Conservation (phyloP, 176 grass and related monocot species). For the Alloteropsis semialata region DNA sequence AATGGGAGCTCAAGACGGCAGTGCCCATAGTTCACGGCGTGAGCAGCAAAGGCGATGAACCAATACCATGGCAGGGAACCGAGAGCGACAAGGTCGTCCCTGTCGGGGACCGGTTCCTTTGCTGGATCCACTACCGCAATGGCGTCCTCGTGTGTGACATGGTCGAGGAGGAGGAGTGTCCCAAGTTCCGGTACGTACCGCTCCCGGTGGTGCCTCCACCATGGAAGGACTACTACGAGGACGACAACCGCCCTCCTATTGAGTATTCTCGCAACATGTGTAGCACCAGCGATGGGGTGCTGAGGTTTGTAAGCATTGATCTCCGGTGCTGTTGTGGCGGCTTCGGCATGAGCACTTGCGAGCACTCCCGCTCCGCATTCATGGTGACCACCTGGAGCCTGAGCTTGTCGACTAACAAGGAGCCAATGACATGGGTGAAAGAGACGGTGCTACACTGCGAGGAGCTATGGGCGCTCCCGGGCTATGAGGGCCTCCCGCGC, state of each 20-base stretch:
- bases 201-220: neutral
- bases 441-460: neutral
- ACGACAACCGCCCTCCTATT: too few relatives aligned
- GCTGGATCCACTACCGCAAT: neutral
- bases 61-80: too few relatives aligned
- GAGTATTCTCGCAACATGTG: too few relatives aligned
- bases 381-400: neutral
- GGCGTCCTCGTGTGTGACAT: slow-evolving; percentile 1
- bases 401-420: neutral
- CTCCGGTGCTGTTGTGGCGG: neutral
- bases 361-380: neutral
- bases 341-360: neutral
- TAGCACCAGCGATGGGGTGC: too few relatives aligned
- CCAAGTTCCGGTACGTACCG: neutral
- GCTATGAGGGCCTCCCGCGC: neutral
- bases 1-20: neutral
- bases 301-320: neutral
- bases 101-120: neutral
- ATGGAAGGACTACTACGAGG: too few relatives aligned
- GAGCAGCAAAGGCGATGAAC: too few relatives aligned
- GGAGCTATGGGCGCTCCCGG: neutral
- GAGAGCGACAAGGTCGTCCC: neutral
- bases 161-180: neutral
- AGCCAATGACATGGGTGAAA: neutral
- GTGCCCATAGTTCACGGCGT: neutral